phyloP scores from a whole-genome alignment of 352 stramenopile species.

The Phytophthora citrophthora region DNA sequence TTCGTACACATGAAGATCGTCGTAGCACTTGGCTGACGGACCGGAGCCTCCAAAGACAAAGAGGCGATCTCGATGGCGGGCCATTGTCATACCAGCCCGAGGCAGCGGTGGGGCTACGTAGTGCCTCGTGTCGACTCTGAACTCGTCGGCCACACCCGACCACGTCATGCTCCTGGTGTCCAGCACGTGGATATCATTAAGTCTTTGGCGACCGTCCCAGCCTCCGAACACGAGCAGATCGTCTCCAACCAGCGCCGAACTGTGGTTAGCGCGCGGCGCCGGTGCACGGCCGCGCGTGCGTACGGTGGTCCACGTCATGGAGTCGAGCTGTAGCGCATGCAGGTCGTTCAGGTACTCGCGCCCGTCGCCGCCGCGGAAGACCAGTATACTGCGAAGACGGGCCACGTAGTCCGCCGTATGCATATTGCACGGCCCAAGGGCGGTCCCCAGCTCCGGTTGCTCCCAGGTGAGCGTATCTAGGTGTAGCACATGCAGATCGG shows the following conservation, averaged over 20 bases:
- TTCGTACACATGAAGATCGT: slow-evolving; percentile 96
- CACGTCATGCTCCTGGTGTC: slow-evolving; percentile 91
- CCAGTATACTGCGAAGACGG: slow-evolving; percentile 83
- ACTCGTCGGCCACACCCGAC: slow-evolving; percentile 65
- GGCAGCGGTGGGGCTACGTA: slow-evolving; percentile 85
- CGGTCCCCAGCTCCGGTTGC: slow-evolving; percentile 48
- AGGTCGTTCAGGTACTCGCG: slow-evolving; percentile 97
- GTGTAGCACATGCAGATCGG: slow-evolving; percentile 93
- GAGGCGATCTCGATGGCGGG: slow-evolving; percentile 87
- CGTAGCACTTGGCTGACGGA: slow-evolving; percentile 94
- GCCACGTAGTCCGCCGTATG: slow-evolving; percentile 96
- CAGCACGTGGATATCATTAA: slow-evolving; percentile 97
- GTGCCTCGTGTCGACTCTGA: slow-evolving; percentile 28
- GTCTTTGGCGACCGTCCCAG: slow-evolving; percentile 92
- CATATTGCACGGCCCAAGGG: slow-evolving; percentile 96
- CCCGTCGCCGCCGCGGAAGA: slow-evolving; percentile 95
- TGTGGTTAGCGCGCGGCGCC: slow-evolving; percentile 94
- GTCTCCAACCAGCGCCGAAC: slow-evolving; percentile 86
- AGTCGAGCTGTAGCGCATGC: slow-evolving; percentile 92
- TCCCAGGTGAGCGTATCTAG: slow-evolving; percentile 75
- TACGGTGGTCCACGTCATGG: slow-evolving; percentile 87
- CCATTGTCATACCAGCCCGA: slow-evolving; percentile 96
- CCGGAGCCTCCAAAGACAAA: slow-evolving; percentile 96
- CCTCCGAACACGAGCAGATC: slow-evolving; percentile 95
- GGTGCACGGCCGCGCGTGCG: slow-evolving; percentile 79